Evolutionary conservation across 2,329 filamentous ascomycete species (phyloP).

Genomic region (Colletotrichum sojae): DNA sequence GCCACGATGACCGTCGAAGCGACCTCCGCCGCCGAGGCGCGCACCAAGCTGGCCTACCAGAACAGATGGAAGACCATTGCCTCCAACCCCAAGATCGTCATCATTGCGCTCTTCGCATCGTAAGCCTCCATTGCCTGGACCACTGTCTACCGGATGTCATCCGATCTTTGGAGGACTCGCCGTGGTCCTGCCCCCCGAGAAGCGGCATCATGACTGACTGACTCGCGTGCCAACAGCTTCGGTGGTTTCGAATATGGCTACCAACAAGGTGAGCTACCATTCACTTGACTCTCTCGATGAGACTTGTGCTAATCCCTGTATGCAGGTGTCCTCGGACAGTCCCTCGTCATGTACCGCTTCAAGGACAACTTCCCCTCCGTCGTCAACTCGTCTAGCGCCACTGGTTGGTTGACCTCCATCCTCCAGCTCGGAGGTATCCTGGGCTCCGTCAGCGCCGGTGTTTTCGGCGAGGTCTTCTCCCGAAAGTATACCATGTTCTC

Average conservation of each 20-base stretch:
- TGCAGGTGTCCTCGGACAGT: conserved; percentile 61
- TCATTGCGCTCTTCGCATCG: conserved; percentile 58
- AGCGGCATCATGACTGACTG: background rate
- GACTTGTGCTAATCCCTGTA: background rate
- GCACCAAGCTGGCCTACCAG: conserved; percentile 35
- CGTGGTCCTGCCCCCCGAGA: background rate
- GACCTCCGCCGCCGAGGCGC: conserved; percentile 33
- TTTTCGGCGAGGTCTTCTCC: conserved; percentile 64
- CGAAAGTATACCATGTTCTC: conserved; percentile 67
- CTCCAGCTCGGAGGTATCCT: conserved; percentile 65
- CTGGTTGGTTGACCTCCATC: conserved; percentile 66
- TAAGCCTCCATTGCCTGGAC: conserved; percentile 42
- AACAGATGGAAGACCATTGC: conserved; percentile 48
- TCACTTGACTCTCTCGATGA: background rate
- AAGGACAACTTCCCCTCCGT: conserved; percentile 63
- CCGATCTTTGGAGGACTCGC: background rate
- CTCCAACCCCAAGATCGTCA: conserved; percentile 54
- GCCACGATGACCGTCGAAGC: conserved; percentile 27
- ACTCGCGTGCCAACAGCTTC: conserved; percentile 50
- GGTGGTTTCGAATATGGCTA: conserved; percentile 68
- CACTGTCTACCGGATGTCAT: background rate
- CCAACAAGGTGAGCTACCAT: conserved; percentile 60
- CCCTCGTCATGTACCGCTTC: conserved; percentile 67
- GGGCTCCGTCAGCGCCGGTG: conserved; percentile 62
- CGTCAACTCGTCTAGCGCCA: conserved; percentile 60